These are phyloP conservation scores for Pouteria campechiana DNA, from an alignment of 179 eudicot genomes.

Conservation along the genomic window DNA sequence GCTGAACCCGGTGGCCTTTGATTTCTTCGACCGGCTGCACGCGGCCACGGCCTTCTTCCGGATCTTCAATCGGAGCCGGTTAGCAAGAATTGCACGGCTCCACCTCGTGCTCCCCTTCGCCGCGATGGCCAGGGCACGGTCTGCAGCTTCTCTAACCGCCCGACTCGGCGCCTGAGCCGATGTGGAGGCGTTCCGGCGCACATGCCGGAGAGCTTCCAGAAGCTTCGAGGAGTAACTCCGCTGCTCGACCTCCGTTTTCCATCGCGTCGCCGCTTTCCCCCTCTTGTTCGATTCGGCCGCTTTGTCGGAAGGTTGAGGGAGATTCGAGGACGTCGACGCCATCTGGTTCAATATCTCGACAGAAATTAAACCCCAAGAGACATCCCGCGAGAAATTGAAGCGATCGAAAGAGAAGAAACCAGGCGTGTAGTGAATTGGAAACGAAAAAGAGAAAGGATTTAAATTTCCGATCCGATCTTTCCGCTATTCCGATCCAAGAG, in stretches of 20 bases:
- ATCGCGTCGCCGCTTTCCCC: slow-evolving; percentile 27
- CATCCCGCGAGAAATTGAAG: no score
- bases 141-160: slow-evolving; percentile 63
- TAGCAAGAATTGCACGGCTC: slow-evolving; percentile 72
- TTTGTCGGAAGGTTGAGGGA: slow-evolving; percentile 14
- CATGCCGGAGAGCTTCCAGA: slow-evolving; percentile 49
- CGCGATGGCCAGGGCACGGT: slow-evolving; percentile 54
- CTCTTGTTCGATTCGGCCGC: slow-evolving; percentile 28
- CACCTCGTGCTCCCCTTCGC: slow-evolving; percentile 63
- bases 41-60: slow-evolving; percentile 26
- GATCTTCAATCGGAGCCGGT: slow-evolving; percentile 27
- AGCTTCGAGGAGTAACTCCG: slow-evolving; percentile 50
- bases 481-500: no score
- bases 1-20: slow-evolving; percentile 3
- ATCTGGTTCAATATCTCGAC: no score
- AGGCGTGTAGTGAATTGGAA: no score
- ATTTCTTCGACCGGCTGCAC: slow-evolving; percentile 8
- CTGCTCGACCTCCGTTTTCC: slow-evolving; percentile 46
- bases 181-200: slow-evolving; percentile 21
- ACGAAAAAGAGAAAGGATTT: no score
- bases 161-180: slow-evolving; percentile 13
- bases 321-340: slow-evolving; percentile 33
- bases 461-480: no score
- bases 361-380: no score
- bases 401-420: no score